phyloP scores from a whole-genome alignment of 2,329 filamentous ascomycete species.

The Sclerotinia spermophila region DNA sequence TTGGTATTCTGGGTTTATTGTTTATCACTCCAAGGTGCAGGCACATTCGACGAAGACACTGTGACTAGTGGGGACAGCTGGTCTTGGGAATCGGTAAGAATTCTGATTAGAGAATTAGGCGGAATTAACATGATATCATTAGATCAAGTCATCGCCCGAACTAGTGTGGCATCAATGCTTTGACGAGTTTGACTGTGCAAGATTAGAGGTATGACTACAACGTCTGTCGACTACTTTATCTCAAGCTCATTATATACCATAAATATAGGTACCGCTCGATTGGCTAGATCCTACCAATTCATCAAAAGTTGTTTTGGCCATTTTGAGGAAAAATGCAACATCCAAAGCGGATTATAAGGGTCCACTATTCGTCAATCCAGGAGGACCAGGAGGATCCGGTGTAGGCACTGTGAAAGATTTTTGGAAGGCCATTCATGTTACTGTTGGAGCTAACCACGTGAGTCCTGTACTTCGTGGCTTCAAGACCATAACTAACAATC shows the following conservation, averaged over 20 bases:
- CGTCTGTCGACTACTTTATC: neutral
- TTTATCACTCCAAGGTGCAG: neutral
- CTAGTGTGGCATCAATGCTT: neutral
- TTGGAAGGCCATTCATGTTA: slow-evolving; percentile 41
- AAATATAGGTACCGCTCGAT: slow-evolving; percentile 19
- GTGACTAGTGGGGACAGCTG: neutral
- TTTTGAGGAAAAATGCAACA: slow-evolving; percentile 27
- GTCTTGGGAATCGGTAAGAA: slow-evolving; percentile 3
- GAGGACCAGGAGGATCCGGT: slow-evolving; percentile 49
- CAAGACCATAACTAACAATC: neutral
- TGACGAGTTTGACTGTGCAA: slow-evolving; percentile 3
- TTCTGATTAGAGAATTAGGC: neutral
- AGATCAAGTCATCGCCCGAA: neutral
- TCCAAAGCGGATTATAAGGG: slow-evolving; percentile 25
- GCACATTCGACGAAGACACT: neutral
- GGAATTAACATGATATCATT: neutral
- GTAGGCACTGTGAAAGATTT: slow-evolving; percentile 24
- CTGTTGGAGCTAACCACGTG: slow-evolving; percentile 38
- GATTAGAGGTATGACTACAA: neutral
- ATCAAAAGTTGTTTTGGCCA: slow-evolving; percentile 23
- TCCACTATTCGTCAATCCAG: slow-evolving; percentile 27
- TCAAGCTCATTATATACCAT: neutral
- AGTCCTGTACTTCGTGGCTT: neutral
- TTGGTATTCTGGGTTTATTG: neutral
- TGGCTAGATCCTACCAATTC: slow-evolving; percentile 28